Evolutionary conservation across 495 filamentous ascomycete species (phyloP), one percentile per base, ranked within the genome.

Genomic region (Hyaloscypha variabilis): DNA sequence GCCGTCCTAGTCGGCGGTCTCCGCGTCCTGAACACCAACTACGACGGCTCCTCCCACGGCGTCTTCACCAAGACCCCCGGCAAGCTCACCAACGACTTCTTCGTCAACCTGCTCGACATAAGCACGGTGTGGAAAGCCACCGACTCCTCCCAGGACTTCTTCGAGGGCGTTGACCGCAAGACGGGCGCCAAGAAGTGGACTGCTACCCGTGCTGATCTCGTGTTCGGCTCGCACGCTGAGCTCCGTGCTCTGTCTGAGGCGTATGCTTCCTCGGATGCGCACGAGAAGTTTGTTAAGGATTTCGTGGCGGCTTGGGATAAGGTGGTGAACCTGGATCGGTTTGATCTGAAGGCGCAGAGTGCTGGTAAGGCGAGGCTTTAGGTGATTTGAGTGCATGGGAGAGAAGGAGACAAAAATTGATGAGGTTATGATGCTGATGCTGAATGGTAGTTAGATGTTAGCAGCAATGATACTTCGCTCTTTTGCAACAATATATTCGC

Each of bases 11-110:
- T 91, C 19, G 89, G 88, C 63, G 89, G 89, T 69, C 77, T 91
- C 39, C 88, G 89, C 64, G 81, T 77, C 8, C 81, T 91, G 54
- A 83, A 85, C 69, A 76, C 82, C 73, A 91, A 91, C 80, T 89
- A 81, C 70, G 85, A 90, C 67, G 85, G 87, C 60, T 89, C 86
- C 17, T 63, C 73, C 34, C 71, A 81, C 62, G 89, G 89, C 52
- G 83, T 91, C 19, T 78, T 91, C 71, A 91, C 89, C 62, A 75
- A 78, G 64, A 77, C 75, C 21, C 86, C 88, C 0, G 89, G 89
- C 58, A 75, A 83, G 72, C 82, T 91, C 65, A 89, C 85, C 74
- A 90, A 89, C 72, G 89, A 91, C 78, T 91, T 88, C 81, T 91
- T 91, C 72, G 82, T 88, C 72, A 90, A 91, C 79, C 80, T 91